phyloP scores from a whole-genome alignment of 2,329 filamentous ascomycete genomes.

The Phaeoacremonium minimum region DNA sequence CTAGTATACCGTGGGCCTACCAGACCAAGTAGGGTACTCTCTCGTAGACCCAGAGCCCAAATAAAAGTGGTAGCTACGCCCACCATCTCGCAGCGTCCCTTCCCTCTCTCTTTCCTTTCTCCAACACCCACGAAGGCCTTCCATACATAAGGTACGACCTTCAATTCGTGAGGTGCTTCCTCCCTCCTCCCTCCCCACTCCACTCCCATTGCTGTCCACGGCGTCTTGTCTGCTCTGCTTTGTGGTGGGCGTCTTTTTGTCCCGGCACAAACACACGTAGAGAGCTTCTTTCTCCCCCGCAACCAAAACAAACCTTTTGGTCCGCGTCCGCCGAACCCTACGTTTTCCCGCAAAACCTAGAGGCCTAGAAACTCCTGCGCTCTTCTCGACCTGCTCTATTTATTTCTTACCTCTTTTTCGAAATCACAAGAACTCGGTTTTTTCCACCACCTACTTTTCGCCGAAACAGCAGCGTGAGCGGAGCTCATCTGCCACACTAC shows the following conservation, averaged over 20 bases:
- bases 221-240: conserved; percentile 7
- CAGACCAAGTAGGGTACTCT: too few species aligned
- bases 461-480: background rate
- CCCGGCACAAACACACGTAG: too few species aligned
- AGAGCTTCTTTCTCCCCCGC: conserved; percentile 9
- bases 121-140: conserved; percentile 46
- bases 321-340: conserved; percentile 3
- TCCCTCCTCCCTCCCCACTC: conserved; percentile 14
- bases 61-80: conserved; percentile 15
- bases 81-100: conserved; percentile 12
- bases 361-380: background rate
- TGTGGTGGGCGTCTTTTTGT: conserved; percentile 4
- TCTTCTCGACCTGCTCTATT: conserved; percentile 1
- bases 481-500: conserved; percentile 13
- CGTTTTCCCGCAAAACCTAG: background rate
- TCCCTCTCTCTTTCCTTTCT: conserved; percentile 27
- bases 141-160: conserved; percentile 36
- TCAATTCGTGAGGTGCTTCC: conserved; percentile 43
- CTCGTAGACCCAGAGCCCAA: conserved; percentile 3
- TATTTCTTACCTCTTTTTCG: background rate
- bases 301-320: conserved; percentile 14
- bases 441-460: background rate
- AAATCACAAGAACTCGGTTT: too few species aligned
- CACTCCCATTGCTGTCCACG: conserved; percentile 13
- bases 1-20: too few species aligned